Percentiles rank a stretch among this genome's conserved stretches.
Conservation (phyloP, 257 asterid species). For the Linderniella brevidens region DNA sequence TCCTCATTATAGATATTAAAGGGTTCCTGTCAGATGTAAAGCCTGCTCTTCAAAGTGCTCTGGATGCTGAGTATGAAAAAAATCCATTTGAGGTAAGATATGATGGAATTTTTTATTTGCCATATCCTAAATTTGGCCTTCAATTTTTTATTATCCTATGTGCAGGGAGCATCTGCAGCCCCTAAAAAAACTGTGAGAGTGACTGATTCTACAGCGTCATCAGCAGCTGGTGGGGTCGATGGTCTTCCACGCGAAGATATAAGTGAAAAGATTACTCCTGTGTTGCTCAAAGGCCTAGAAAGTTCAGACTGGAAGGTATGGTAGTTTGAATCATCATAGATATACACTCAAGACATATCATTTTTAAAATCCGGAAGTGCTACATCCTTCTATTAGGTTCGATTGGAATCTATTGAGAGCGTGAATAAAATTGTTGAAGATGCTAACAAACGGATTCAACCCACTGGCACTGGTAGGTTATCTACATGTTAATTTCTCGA, state of each 20-base stretch:
- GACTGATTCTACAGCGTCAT: conserved; percentile 36
- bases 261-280: conserved; percentile 74
- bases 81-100: conserved; percentile 79
- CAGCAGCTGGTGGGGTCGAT: conserved; percentile 54
- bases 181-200: conserved; percentile 74
- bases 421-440: conserved; percentile 84
- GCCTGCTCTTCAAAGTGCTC: conserved; percentile 93
- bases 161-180: conserved; percentile 61
- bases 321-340: not conserved
- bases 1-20: conserved; percentile 54
- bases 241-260: conserved; percentile 98
- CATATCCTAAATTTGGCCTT: not conserved
- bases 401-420: conserved; percentile 86
- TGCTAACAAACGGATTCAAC: conserved; percentile 88
- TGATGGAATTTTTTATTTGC: too few relatives aligned
- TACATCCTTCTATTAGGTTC: conserved; percentile 28
- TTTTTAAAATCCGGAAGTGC: not conserved
- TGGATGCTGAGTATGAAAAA: conserved; percentile 92
- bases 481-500: not conserved
- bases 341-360: not conserved
- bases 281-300: conserved; percentile 78
- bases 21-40: conserved; percentile 89
- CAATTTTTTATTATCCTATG: not conserved
- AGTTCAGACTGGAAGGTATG: conserved; percentile 98
- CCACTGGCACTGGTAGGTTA: conserved; percentile 77